Conservation (phyloP, 257 asterid species). For the Ballota nigra region DNA sequence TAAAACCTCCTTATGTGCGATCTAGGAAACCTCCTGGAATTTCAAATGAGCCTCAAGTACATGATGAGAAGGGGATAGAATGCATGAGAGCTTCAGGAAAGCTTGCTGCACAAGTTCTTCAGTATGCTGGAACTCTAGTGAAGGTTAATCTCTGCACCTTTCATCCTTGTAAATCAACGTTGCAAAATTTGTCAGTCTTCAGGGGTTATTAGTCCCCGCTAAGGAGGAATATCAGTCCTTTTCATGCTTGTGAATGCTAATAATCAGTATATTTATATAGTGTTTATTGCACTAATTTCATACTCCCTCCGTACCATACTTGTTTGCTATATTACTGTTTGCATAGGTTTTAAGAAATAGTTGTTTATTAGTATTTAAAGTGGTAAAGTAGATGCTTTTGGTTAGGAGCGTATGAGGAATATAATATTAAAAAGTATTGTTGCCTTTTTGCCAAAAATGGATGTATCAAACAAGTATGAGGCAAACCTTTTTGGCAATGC, state of each 20-base stretch:
- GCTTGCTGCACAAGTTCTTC: conserved; percentile 97
- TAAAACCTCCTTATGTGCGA: conserved; percentile 75
- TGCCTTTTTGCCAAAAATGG: too few species aligned
- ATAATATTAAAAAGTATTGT: too few species aligned
- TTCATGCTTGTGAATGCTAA: not conserved
- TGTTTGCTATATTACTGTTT: too few species aligned
- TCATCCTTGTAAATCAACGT: not conserved
- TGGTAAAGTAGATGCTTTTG: too few species aligned
- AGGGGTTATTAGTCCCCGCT: conserved; percentile 17
- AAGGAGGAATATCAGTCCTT: conserved; percentile 3
- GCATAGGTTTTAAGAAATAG: too few species aligned
- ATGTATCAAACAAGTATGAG: too few species aligned
- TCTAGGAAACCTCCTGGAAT: conserved; percentile 80
- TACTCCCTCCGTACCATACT: too few species aligned
- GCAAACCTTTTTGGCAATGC: too few species aligned
- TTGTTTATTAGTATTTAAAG: too few species aligned
- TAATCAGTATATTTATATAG: not conserved
- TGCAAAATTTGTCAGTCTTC: not conserved
- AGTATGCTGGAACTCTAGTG: conserved; percentile 88
- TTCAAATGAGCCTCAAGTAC: conserved; percentile 67
- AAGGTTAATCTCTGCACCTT: conserved; percentile 51
- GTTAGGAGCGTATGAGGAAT: too few species aligned
- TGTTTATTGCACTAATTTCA: not conserved
- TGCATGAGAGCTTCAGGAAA: conserved; percentile 96
- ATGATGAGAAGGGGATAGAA: conserved; percentile 76